Evolutionary conservation across 116 monocot species (phyloP), one percentile per base, ranked within the genome.

Genomic region (Cymodocea nodosa): DNA sequence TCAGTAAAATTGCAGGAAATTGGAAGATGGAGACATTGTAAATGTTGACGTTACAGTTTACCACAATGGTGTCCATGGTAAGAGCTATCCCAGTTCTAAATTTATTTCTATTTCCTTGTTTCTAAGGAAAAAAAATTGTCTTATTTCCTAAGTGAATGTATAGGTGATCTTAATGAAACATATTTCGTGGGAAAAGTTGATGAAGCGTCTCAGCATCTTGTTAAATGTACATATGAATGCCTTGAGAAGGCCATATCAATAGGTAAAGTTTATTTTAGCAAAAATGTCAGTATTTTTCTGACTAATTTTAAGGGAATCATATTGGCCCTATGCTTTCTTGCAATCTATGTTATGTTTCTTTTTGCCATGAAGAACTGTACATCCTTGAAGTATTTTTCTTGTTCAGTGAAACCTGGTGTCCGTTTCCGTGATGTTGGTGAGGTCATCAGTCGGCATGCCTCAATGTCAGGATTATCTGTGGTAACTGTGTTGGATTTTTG

Each of bases 11-110:
- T 39, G 63, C 85, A 97, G 97, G 82, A 81, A 61, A 77, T 77
- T 97, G 36, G 97, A 91, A 73, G 91, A 97, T 68, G 97, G 97
- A 56, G 97, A 97, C 73, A 97, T 97, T 78, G 88, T 97, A 66
- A 97, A 97, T 80, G 85, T 97, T 82, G 97, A 97, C 78, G 78
- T 97, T 50, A 85, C 97, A 35, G 85, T 97, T 51, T 88, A 78
- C 59, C 91, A 91, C 72, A 91, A 97, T 68, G 91, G 91, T 60
- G 80, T 91, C 44, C 97, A 97, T 81, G 97, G 97, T 97, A 77
- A 79, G 75, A 62, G 63, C 15, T 6, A 50, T 50, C 20, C 20
- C 22, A 50, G 22, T 51, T 1, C 15, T 50, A 23, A 24, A 15
- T 36, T 56, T 25, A 6, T 23, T 65, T 51, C 22, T 50, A 65